These are phyloP conservation scores for Chaetothyriales sp. DNA, from an alignment of 2,329 filamentous ascomycete genomes.

Conservation along the genomic window DNA sequence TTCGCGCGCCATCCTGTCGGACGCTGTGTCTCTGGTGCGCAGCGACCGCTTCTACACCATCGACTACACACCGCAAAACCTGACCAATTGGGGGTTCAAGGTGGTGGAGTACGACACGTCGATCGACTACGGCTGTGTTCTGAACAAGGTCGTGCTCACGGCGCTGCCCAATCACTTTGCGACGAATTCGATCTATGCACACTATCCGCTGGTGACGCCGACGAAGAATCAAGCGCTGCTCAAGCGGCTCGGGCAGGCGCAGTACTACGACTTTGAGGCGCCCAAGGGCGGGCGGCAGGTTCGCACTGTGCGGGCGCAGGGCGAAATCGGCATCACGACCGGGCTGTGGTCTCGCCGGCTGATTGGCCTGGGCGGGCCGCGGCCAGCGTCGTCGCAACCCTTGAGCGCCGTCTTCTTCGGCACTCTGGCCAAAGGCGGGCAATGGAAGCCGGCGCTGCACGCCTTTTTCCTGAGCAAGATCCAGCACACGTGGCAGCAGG, in stretches of 20 bases:
- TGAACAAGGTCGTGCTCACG: conserved; percentile 38
- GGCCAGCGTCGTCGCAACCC: background rate
- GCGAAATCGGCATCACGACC: background rate
- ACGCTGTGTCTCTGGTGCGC: conserved; percentile 33
- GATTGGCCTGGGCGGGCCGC: background rate
- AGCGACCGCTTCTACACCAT: conserved; percentile 34
- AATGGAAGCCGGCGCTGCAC: conserved; percentile 32
- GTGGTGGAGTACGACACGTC: conserved; percentile 29
- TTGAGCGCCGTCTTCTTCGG: background rate
- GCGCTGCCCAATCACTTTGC: conserved; percentile 37
- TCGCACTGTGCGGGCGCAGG: conserved; percentile 20
- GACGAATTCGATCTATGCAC: conserved; percentile 35
- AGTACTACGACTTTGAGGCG: conserved; percentile 28
- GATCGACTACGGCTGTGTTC: conserved; percentile 36
- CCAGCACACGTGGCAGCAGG: conserved; percentile 29
- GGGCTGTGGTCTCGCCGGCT: background rate
- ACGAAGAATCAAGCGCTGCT: conserved; percentile 33
- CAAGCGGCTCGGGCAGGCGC: conserved; percentile 25
- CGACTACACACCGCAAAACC: conserved; percentile 28
- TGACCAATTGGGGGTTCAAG: conserved; percentile 33
- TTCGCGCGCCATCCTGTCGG: conserved; percentile 30
- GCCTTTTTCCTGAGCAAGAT: conserved; percentile 36
- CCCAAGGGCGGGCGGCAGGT: conserved; percentile 21
- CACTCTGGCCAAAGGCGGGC: conserved; percentile 11
- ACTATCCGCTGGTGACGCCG: conserved; percentile 38